Evolutionary conservation across 495 filamentous ascomycete species (phyloP).

Genomic region (Penicillium canescens): DNA sequence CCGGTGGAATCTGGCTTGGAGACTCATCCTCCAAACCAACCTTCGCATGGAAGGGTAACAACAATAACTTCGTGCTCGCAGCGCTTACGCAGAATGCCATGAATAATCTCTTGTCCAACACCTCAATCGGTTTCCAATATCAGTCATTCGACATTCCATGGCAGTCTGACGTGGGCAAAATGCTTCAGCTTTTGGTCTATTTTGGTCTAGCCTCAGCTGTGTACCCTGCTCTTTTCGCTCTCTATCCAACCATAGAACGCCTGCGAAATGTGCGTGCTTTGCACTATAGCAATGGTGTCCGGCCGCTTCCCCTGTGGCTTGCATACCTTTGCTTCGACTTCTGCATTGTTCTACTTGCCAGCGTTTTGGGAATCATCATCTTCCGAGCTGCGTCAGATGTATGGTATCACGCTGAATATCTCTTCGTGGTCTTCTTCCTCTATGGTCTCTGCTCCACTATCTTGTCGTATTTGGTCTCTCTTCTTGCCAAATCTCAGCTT

Average conservation of each 20-base stretch:
- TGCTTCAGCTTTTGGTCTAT: conserved; percentile 78
- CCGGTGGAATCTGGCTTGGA: conserved; percentile 75
- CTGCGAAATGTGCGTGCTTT: conserved; percentile 74
- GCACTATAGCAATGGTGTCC: conserved; percentile 84
- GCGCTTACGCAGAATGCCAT: conserved; percentile 73
- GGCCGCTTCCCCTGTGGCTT: conserved; percentile 70
- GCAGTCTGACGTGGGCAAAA: conserved; percentile 60
- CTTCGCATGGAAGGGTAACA: conserved; percentile 58
- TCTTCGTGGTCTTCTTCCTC: conserved; percentile 73
- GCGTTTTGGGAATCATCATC: conserved; percentile 60
- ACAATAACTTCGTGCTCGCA: conserved; percentile 50
- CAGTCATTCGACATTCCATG: conserved; percentile 70
- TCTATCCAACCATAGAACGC: conserved; percentile 82
- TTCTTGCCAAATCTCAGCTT: conserved; percentile 67
- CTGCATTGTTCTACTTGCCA: conserved; percentile 59
- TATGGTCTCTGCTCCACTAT: conserved; percentile 73
- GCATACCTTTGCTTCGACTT: conserved; percentile 83
- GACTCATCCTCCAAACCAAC: conserved; percentile 51
- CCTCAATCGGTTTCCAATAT: conserved; percentile 65
- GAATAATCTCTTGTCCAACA: conserved; percentile 62
- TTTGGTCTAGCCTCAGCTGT: conserved; percentile 72
- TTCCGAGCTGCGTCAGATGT: conserved; percentile 57
- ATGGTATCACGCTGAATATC: conserved; percentile 76
- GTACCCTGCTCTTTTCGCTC: conserved; percentile 80
- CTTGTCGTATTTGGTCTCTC: conserved; percentile 70